Percentiles rank a stretch among this genome's conserved stretches.
These are phyloP conservation scores for Calycina herbarum DNA, from an alignment of 2,329 filamentous ascomycete species.

Conservation along the genomic window DNA sequence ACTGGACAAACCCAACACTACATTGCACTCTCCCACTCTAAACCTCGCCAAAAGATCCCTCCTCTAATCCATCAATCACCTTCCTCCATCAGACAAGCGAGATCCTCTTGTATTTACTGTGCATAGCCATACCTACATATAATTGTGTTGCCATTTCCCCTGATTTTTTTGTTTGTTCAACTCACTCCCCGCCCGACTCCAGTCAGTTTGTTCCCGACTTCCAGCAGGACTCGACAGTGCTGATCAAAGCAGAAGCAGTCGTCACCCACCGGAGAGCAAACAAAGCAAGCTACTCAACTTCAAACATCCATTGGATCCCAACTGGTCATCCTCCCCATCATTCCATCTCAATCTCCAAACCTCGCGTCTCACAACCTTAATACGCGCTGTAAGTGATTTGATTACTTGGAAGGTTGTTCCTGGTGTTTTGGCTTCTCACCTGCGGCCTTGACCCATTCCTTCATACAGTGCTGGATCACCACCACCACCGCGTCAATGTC, in stretches of 20 bases:
- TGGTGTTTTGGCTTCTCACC: background rate
- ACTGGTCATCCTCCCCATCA: slow-evolving; percentile 3
- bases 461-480: background rate
- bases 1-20: background rate
- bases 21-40: slow-evolving; percentile 13
- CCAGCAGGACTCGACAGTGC: slow-evolving; percentile 3
- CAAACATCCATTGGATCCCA: slow-evolving; percentile 14
- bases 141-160: slow-evolving; percentile 8
- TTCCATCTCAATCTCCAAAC: background rate
- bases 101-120: slow-evolving; percentile 21
- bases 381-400: slow-evolving; percentile 15
- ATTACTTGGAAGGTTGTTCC: background rate
- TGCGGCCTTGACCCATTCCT: background rate
- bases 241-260: slow-evolving; percentile 6
- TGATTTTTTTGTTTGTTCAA: slow-evolving; percentile 21
- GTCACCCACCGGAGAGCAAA: slow-evolving; percentile 12
- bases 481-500: slow-evolving; percentile 7
- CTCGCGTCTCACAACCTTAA: slow-evolving; percentile 14
- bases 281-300: slow-evolving; percentile 10
- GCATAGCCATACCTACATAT: slow-evolving; percentile 19
- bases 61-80: slow-evolving; percentile 6
- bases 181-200: background rate
- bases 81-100: background rate
- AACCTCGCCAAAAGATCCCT: slow-evolving; percentile 10
- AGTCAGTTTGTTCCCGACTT: slow-evolving; percentile 13